Evolutionary conservation across 208 protist genomes (phyloP).

Genomic region (Tritrichomonas musculus): DNA sequence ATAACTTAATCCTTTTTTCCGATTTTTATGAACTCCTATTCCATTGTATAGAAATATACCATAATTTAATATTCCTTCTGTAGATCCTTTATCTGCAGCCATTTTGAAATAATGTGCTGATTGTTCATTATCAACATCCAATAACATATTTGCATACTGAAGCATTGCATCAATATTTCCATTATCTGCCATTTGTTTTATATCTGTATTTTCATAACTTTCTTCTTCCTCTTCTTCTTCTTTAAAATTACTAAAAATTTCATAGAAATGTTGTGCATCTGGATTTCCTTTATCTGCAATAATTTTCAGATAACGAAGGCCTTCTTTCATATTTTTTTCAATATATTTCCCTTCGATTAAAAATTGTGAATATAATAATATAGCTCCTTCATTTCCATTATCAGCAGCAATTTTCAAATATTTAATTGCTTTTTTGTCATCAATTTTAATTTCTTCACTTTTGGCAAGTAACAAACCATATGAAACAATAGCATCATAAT

Average conservation of each 20-base stretch:
- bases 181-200: neutral
- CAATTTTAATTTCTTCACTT: neutral
- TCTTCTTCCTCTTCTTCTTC: neutral
- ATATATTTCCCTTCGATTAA: neutral
- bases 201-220: neutral
- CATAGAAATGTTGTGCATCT: neutral
- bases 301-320: neutral
- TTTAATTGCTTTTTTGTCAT: neutral
- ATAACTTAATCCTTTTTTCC: neutral
- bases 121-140: neutral
- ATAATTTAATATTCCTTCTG: neutral
- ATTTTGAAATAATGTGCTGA: neutral
- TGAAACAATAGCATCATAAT: too few relatives aligned
- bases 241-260: neutral
- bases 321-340: neutral
- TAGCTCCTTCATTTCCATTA: neutral
- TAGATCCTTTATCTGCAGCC: neutral
- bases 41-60: neutral
- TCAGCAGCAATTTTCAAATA: neutral
- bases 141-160: neutral
- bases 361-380: neutral
- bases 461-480: neutral
- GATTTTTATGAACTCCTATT: neutral
- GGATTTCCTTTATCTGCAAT: neutral
- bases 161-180: neutral